phyloP scores from a whole-genome alignment of 306 rosid genomes.

The Astragalus membranaceus region DNA sequence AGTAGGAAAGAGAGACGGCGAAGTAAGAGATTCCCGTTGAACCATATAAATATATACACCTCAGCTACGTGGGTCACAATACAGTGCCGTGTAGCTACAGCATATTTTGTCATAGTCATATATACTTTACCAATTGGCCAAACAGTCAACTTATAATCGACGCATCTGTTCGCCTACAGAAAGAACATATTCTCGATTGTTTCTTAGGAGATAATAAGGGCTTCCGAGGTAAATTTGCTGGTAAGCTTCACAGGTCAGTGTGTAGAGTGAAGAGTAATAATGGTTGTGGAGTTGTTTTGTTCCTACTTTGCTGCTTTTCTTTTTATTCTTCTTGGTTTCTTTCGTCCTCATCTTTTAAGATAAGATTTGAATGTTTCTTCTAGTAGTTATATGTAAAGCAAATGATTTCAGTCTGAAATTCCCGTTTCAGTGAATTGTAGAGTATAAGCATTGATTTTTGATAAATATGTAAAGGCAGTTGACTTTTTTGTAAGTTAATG shows the following conservation, averaged over 20 bases:
- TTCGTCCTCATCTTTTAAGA: conserved; percentile 5
- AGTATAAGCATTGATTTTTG: conserved; percentile 11
- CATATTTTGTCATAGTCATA: neutral
- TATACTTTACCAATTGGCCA: neutral
- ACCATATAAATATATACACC: conserved; percentile 11
- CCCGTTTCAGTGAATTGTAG: neutral
- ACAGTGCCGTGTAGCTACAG: conserved; percentile 2
- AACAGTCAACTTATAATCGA: conserved; percentile 14
- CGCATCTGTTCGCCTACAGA: conserved; percentile 1
- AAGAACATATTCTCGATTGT: conserved; percentile 4
- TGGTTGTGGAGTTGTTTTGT: conserved; percentile 6
- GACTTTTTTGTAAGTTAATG: neutral
- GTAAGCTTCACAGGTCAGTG: no score
- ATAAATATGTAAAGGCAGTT: neutral
- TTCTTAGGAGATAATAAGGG: neutral
- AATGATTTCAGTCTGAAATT: neutral
- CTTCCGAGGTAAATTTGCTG: neutral
- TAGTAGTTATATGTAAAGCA: neutral
- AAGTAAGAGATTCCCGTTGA: conserved; percentile 10
- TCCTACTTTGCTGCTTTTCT: neutral
- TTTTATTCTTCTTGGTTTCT: neutral
- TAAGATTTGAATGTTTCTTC: conserved; percentile 1
- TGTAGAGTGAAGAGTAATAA: no score
- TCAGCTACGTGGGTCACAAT: conserved; percentile 14
- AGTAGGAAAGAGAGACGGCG: conserved; percentile 6